Evolutionary conservation across 2,329 filamentous ascomycete genomes (phyloP).

Genomic region (Neoscytalidium dimidiatum): DNA sequence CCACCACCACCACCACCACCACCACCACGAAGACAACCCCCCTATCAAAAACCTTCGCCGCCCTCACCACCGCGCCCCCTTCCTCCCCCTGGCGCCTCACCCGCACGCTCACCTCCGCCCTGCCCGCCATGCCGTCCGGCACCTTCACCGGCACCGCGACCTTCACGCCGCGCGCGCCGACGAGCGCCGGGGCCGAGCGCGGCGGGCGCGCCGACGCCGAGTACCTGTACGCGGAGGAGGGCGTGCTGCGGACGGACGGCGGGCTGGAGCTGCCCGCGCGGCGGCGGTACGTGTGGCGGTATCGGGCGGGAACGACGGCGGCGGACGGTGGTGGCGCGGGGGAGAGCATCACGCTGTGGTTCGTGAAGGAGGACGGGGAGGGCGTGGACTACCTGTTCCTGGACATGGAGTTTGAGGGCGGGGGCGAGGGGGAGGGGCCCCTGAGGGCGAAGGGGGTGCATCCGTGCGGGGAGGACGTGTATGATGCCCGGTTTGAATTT

Average conservation of each 20-base stretch:
- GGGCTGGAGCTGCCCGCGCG: conserved; percentile 60
- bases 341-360: conserved; percentile 70
- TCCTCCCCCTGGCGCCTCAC: conserved; percentile 65
- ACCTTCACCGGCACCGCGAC: conserved; percentile 65
- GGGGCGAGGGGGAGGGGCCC: conserved; percentile 24
- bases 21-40: not conserved
- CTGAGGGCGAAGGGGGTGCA: conserved; percentile 62
- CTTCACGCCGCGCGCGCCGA: conserved; percentile 63
- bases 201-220: conserved; percentile 51
- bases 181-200: conserved; percentile 34
- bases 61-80: not conserved
- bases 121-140: conserved; percentile 65
- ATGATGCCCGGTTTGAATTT: conserved; percentile 71
- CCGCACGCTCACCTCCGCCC: conserved; percentile 55
- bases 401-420: conserved; percentile 55
- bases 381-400: conserved; percentile 76
- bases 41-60: not conserved
- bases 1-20: not conserved
- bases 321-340: conserved; percentile 26
- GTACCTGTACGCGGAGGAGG: conserved; percentile 69
- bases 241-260: conserved; percentile 60
- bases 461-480: conserved; percentile 71
- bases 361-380: conserved; percentile 61
- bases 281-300: conserved; percentile 72
- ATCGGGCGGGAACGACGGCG: conserved; percentile 41